Base-by-base conservation (phyloP, 2,329 filamentous ascomycete genomes). In the Bertia moriformis region DNA sequence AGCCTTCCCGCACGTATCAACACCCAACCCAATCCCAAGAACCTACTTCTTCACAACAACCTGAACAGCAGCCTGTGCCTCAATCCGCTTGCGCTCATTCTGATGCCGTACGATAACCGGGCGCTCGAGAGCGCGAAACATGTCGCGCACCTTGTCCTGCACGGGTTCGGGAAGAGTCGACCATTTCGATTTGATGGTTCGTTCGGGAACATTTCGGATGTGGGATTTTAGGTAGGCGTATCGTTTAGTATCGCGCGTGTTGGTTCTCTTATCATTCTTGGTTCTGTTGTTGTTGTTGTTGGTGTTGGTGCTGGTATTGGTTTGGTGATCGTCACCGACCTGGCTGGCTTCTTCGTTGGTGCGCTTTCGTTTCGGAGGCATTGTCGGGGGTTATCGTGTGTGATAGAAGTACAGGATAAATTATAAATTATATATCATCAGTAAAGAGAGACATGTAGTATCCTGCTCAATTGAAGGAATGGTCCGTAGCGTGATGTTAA, bases 141-240 rank as follows among this genome's bases (percentile, higher is more conserved):
- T 53, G 29, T 57, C 58, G 24, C 54, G 52, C 36, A 65, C 51
- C 39, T 57, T 61, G 29, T 59, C 59, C 45, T 63, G 61, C 3
- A 55, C 55, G 2, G 57, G 50, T 19, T 60, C 57, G 1, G 61
- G 57, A 2, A 65, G 52, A 4, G 61, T 59, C 12, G 56, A 53
- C 61, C 61, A 65, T 55, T 63, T 63, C 29, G 58, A 54, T 38
- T 61, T 61, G 47, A 65, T 61, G 5, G 58, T 61, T 37, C 53
- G 50, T 43, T 63, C 57, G 5, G 60, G 52, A 22, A 64, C 50
- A 38, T 59, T 58, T 39, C 58, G 59, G 33, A 61, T 49, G 17
- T 54, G 56, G 7, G 59, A 55, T 44, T 60, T 55, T 22, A 64
- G 47, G 37, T 56, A 57, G 13, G 59, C 56, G 37, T 55, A 62